These are phyloP conservation scores for Aspergillus alliaceus DNA, from an alignment of 2,329 filamentous ascomycete genomes.

Conservation along the genomic window DNA sequence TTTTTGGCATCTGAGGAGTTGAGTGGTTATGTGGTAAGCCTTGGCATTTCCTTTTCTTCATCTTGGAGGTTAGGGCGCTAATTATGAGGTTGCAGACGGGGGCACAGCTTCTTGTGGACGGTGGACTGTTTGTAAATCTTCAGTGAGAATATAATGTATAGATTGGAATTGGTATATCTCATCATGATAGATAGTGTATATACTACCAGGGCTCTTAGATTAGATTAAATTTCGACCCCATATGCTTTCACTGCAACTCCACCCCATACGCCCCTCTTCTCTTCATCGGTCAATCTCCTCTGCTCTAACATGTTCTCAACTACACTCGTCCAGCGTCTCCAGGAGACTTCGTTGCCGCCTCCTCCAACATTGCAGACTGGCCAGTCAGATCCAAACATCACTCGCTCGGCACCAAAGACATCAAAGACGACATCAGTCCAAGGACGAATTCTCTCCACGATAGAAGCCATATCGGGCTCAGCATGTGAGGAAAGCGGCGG, in stretches of 20 bases:
- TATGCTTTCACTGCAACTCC: constrained; percentile 74
- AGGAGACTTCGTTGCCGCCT: constrained; percentile 59
- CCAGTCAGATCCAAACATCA: constrained; percentile 95
- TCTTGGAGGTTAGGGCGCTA: neutral
- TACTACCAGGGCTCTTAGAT: neutral
- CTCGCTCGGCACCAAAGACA: constrained; percentile 67
- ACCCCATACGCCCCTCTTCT: constrained; percentile 69
- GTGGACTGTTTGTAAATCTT: constrained; percentile 85
- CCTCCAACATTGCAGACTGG: constrained; percentile 78
- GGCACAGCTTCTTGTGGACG: constrained; percentile 81
- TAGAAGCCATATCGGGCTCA: constrained; percentile 20
- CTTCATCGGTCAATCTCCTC: constrained; percentile 55
- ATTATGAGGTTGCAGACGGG: constrained; percentile 55
- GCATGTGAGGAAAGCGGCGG: constrained; percentile 40
- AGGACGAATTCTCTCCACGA: constrained; percentile 61
- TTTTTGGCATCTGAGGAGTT: constrained; percentile 79
- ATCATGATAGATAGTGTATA: constrained; percentile 6
- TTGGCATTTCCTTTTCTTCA: neutral
- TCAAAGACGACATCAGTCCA: constrained; percentile 73
- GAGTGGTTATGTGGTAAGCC: constrained; percentile 68
- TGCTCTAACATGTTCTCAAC: constrained; percentile 64
- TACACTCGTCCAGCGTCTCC: constrained; percentile 72
- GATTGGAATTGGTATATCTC: neutral
- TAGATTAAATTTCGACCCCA: constrained; percentile 23
- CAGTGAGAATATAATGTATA: constrained; percentile 44